Evolutionary conservation across 495 filamentous ascomycete species (phyloP).

Genomic region (Hyaloscypha finlandica): DNA sequence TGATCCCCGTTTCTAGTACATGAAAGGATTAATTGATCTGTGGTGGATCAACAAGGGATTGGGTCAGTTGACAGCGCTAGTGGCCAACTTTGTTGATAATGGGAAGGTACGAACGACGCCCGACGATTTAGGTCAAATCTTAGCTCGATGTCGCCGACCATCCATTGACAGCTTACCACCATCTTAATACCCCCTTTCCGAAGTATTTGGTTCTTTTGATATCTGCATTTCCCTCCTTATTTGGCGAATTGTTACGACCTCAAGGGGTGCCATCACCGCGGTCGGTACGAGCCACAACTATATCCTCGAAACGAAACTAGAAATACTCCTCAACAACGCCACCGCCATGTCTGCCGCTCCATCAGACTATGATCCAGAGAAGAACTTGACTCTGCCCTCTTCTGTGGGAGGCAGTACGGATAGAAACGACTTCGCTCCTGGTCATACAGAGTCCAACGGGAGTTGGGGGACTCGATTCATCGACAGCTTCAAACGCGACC

Average conservation of each 20-base stretch:
- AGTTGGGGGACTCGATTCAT: constrained; percentile 28
- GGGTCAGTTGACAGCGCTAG: neutral
- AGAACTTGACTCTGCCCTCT: neutral
- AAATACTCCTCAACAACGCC: neutral
- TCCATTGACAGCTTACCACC: neutral
- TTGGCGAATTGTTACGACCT: neutral
- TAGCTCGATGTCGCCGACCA: neutral
- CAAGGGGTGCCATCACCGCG: neutral
- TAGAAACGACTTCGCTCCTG: neutral
- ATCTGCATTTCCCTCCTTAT: neutral
- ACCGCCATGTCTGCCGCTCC: neutral
- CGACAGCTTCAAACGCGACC: constrained; percentile 85
- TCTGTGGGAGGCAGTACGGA: neutral
- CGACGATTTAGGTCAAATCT: neutral
- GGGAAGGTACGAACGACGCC: neutral
- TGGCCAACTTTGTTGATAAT: neutral
- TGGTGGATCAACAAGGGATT: neutral
- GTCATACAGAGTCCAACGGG: neutral
- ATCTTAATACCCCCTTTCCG: neutral
- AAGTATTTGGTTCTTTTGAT: neutral
- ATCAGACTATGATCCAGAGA: neutral
- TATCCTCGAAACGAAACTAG: neutral
- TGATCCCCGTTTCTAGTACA: neutral
- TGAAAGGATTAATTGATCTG: neutral
- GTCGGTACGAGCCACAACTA: neutral